These are phyloP conservation scores for Fagopyrum tataricum DNA, from an alignment of 148 eudicot species.

Conservation along the genomic window DNA sequence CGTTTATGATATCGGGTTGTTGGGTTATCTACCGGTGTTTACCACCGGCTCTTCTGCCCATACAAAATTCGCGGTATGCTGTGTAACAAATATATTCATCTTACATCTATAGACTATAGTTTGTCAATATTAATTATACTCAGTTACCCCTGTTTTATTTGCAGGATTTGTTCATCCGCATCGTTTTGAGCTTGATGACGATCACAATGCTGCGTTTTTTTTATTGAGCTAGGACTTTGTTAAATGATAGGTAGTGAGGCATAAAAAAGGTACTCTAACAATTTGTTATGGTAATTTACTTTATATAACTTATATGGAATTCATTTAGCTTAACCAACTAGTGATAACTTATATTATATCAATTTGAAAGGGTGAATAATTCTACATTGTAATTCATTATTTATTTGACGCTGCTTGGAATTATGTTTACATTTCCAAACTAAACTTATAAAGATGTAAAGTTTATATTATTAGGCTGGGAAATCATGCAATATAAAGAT, in stretches of 20 bases:
- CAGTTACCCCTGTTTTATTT: not conserved
- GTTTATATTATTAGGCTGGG: no score
- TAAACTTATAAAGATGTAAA: no score
- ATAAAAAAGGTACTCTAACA: not conserved
- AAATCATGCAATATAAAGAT: no score
- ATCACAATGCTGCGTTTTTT: not conserved
- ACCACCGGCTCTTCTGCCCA: constrained; percentile 6
- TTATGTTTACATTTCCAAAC: no score
- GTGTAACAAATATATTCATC: not conserved
- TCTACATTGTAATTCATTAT: no score
- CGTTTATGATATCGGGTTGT: constrained; percentile 72
- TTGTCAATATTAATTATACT: not conserved
- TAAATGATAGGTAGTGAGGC: not conserved
- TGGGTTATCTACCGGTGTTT: constrained; percentile 51
- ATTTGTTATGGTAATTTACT: not conserved
- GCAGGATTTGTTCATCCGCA: not conserved
- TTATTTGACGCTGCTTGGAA: no score
- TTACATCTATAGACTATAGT: not conserved
- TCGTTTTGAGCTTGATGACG: not conserved
- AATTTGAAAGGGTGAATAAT: not conserved
- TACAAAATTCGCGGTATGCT: constrained; percentile 18
- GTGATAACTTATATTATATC: not conserved
- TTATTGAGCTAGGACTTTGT: not conserved
- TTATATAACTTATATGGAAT: not conserved
- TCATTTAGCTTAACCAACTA: not conserved